Evolutionary conservation across 441 rosid species (phyloP).

Genomic region (Iberis amara): DNA sequence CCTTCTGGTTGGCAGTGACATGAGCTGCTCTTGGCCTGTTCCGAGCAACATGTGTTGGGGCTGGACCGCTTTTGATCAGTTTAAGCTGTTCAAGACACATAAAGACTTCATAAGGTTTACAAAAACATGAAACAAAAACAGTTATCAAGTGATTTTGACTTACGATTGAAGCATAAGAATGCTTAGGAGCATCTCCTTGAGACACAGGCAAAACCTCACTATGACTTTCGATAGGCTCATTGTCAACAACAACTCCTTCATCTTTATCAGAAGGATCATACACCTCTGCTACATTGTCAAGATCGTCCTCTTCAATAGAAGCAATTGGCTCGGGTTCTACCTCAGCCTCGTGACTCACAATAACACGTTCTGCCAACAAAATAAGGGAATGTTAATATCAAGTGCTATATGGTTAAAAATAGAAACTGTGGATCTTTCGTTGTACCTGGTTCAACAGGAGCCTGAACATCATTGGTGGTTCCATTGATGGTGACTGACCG

Average conservation of each 20-base stretch:
- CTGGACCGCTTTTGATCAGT: constrained; percentile 43
- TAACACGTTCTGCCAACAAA: constrained; percentile 46
- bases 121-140: not conserved
- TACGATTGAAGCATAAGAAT: constrained; percentile 70
- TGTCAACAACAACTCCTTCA: constrained; percentile 58
- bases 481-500: constrained; percentile 33
- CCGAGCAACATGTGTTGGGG: constrained; percentile 43
- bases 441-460: constrained; percentile 52
- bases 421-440: not conserved
- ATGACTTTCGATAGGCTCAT: constrained; percentile 38
- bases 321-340: constrained; percentile 35
- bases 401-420: constrained; percentile 1
- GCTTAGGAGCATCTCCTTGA: constrained; percentile 51
- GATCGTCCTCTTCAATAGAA: constrained; percentile 44
- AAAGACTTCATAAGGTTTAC: constrained; percentile 4
- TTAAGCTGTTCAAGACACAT: constrained; percentile 40
- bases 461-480: constrained; percentile 35
- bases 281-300: constrained; percentile 45
- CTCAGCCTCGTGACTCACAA: constrained; percentile 29
- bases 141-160: constrained; percentile 31
- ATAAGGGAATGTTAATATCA: constrained; percentile 17
- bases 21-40: constrained; percentile 37
- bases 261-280: constrained; percentile 56
- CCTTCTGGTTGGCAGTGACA: constrained; percentile 35
- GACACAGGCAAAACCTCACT: constrained; percentile 34